These are phyloP conservation scores for Saccharum officinarum DNA, from an alignment of 176 grass and related monocot genomes.

Conservation along the genomic window DNA sequence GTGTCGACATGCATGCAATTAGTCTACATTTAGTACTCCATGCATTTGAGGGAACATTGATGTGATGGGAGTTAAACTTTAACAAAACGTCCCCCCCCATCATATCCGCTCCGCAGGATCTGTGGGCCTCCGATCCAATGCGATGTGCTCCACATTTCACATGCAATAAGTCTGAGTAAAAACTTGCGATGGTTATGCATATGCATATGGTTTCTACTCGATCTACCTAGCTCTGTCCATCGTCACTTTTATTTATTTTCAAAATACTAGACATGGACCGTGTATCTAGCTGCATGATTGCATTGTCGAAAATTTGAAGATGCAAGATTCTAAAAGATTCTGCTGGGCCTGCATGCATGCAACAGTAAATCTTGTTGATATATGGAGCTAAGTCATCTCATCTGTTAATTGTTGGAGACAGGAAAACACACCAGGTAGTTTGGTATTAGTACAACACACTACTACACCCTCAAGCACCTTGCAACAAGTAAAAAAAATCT, in stretches of 20 bases:
- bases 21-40: no score
- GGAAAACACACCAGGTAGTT: background rate
- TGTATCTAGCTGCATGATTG: background rate
- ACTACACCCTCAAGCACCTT: background rate
- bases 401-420: constrained; percentile 35
- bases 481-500: constrained; percentile 2
- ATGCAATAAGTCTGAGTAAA: constrained; percentile 16
- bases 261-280: background rate
- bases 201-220: background rate
- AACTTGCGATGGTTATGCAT: no score
- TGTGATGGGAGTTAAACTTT: no score
- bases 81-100: background rate
- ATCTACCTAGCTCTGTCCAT: background rate
- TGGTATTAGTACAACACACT: background rate
- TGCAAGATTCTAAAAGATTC: background rate
- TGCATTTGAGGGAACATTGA: no score
- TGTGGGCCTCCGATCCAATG: background rate
- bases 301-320: constrained; percentile 3
- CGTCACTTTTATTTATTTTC: background rate
- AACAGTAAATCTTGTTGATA: background rate
- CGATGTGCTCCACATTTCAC: background rate
- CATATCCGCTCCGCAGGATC: background rate
- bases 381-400: background rate
- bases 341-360: background rate
- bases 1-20: no score